Evolutionary conservation across 2,329 filamentous ascomycete genomes (phyloP).

Genomic region (Trichophyton simii): DNA sequence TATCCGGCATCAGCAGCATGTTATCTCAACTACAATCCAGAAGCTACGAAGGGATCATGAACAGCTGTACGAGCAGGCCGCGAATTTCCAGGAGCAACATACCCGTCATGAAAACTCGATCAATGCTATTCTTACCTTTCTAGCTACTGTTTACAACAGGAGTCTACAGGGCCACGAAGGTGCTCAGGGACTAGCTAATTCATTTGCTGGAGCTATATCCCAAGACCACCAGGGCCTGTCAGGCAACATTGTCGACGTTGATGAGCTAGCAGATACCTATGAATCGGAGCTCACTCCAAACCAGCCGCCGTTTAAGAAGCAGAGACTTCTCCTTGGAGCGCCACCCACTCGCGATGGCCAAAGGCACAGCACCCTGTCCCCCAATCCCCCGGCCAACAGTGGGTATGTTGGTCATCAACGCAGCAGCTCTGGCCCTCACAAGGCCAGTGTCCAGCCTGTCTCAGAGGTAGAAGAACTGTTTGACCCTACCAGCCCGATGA

Average conservation of each 20-base stretch:
- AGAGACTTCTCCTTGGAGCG: constrained; percentile 36
- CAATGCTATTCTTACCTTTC: constrained; percentile 93
- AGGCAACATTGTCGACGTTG: constrained; percentile 50
- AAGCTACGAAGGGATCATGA: constrained; percentile 76
- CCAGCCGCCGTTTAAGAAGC: constrained; percentile 34
- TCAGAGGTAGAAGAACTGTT: constrained; percentile 34
- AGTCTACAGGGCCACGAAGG: constrained; percentile 74
- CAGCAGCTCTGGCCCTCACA: constrained; percentile 17
- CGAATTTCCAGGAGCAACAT: constrained; percentile 80
- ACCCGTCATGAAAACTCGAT: constrained; percentile 97
- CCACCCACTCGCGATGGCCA: constrained; percentile 20
- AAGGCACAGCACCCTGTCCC: constrained; percentile 25
- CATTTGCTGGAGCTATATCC: constrained; percentile 66
- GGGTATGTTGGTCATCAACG: constrained; percentile 21
- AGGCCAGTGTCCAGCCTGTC: constrained; percentile 10
- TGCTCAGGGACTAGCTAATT: constrained; percentile 65
- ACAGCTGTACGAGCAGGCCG: constrained; percentile 74
- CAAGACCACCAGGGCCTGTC: constrained; percentile 37
- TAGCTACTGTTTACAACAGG: constrained; percentile 91
- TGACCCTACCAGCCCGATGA: constrained; percentile 25
- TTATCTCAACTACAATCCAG: constrained; percentile 71
- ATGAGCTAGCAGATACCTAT: constrained; percentile 34
- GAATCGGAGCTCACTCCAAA: constrained; percentile 12
- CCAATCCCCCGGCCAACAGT: constrained; percentile 20
- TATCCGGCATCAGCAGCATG: constrained; percentile 72